A percentile compares a stretch with the other conserved stretches of the same genome.
These are phyloP conservation scores for Amphichorda felina DNA, from an alignment of 2,329 filamentous ascomycete genomes.

Conservation along the genomic window DNA sequence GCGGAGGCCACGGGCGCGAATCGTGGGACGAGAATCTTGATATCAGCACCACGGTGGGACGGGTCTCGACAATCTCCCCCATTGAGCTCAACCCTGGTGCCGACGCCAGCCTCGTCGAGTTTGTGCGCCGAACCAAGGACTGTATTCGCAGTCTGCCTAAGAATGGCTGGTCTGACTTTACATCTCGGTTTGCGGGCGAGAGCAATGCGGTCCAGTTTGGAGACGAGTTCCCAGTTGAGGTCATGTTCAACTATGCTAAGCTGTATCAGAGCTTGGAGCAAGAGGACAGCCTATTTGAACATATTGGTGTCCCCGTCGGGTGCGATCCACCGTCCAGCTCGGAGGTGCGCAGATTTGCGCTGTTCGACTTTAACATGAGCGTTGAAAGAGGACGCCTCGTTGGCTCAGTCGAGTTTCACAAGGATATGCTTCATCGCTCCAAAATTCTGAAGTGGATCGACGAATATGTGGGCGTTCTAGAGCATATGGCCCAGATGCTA, in stretches of 20 bases:
- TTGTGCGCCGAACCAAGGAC: slow-evolving; percentile 10
- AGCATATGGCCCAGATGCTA: slow-evolving; percentile 3
- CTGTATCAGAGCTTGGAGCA: slow-evolving; percentile 10
- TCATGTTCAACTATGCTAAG: slow-evolving; percentile 12
- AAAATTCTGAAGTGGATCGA: neutral
- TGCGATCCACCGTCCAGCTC: neutral
- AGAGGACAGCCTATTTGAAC: neutral
- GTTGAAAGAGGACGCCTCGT: slow-evolving; percentile 2
- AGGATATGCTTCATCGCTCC: slow-evolving; percentile 1
- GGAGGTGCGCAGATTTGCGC: slow-evolving; percentile 1
- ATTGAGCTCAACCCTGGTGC: neutral
- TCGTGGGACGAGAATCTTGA: slow-evolving; percentile 14
- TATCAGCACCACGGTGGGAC: slow-evolving; percentile 18
- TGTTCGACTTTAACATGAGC: slow-evolving; percentile 6
- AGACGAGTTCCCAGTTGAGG: slow-evolving; percentile 18
- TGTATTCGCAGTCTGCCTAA: slow-evolving; percentile 6
- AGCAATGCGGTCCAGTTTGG: slow-evolving; percentile 14
- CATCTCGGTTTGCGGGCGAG: slow-evolving; percentile 6
- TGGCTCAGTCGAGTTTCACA: neutral
- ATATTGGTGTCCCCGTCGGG: neutral
- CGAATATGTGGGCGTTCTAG: slow-evolving; percentile 1
- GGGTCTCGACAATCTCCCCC: slow-evolving; percentile 18
- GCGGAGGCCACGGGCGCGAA: slow-evolving; percentile 20
- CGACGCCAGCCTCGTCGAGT: slow-evolving; percentile 1
- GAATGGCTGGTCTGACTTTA: slow-evolving; percentile 10